These are phyloP conservation scores for Cutaneotrichosporon sp. DNA, from an alignment of 1,284 basidiomycete genomes.

Conservation along the genomic window DNA sequence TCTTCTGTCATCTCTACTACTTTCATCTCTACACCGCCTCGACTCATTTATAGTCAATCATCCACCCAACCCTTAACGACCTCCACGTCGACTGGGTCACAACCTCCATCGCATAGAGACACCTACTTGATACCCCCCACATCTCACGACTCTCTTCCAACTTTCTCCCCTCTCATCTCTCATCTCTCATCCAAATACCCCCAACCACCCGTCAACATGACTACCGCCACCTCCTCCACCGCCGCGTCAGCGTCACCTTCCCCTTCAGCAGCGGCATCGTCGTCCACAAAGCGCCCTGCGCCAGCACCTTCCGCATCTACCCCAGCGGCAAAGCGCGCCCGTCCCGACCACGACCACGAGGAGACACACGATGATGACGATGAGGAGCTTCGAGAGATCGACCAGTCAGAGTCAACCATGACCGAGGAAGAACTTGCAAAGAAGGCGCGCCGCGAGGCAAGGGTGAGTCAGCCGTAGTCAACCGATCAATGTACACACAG, in stretches of 20 bases:
- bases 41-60: too few relatives aligned
- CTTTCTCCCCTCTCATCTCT: too few relatives aligned
- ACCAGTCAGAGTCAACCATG: slow-evolving; percentile 14
- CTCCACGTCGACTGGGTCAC: too few relatives aligned
- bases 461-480: slow-evolving; percentile 26
- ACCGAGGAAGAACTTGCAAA: slow-evolving; percentile 34
- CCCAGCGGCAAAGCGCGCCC: slow-evolving; percentile 16
- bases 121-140: too few relatives aligned
- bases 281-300: slow-evolving; percentile 18
- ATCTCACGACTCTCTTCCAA: too few relatives aligned
- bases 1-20: too few relatives aligned
- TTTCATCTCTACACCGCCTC: too few relatives aligned
- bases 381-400: slow-evolving; percentile 14
- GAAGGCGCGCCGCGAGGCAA: slow-evolving; percentile 37
- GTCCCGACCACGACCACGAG: slow-evolving; percentile 16
- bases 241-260: slow-evolving; percentile 3
- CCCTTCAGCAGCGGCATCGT: slow-evolving; percentile 13
- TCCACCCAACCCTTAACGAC: too few relatives aligned
- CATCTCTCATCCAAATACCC: too few relatives aligned
- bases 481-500: too few relatives aligned
- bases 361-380: slow-evolving; percentile 17
- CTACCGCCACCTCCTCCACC: neutral
- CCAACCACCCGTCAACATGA: neutral
- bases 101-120: too few relatives aligned
- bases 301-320: slow-evolving; percentile 7